Evolutionary conservation across 75 land plant genomes (phyloP), one percentile per base, ranked within the genome.

Genomic region (Selaginella tamariscina): DNA sequence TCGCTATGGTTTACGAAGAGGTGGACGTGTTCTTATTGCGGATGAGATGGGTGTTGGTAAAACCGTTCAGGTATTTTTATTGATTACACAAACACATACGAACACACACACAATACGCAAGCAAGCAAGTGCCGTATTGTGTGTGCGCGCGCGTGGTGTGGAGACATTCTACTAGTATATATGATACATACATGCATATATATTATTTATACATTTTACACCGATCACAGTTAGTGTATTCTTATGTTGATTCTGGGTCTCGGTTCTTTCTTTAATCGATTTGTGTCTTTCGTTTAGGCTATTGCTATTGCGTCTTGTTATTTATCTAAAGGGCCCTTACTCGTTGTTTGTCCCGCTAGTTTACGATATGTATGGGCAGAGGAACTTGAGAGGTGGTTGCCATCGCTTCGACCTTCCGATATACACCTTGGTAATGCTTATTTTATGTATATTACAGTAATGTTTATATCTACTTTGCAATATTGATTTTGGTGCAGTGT

Each of bases 21-120:
- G 96, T 68, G 98, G 86, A 2, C 74, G 91, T 20, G 86, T 86
- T 65, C 86, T 93, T 24, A 79, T 93, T 77, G 98, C 98, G 2
- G 98, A 93, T 79, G 98, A 93, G 70, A 93, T 93, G 98, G 98
- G 98, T 20, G 83, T 93, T 32, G 98, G 98, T 21, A 93, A 93
- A 69, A 89, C 98, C 22, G 71, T 93, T 28, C 98, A 93, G 95
- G 77, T 75, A 39, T 5, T 39, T n/a, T n/a, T n/a, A n/a, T n/a
- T n/a, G n/a, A n/a, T n/a, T n/a, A n/a, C n/a, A n/a, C n/a, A n/a
- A n/a, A n/a, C n/a, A n/a, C n/a, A n/a, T n/a, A n/a, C n/a, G n/a
- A n/a, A n/a, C n/a, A n/a, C n/a, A n/a, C n/a, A n/a, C n/a, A n/a
- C n/a, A n/a, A n/a, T n/a, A n/a, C n/a, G n/a, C n/a, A n/a, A n/a